Base-by-base conservation (phyloP, 768 basidiomycete genomes). In the Tylopilus plumbeoviolaceoides region DNA sequence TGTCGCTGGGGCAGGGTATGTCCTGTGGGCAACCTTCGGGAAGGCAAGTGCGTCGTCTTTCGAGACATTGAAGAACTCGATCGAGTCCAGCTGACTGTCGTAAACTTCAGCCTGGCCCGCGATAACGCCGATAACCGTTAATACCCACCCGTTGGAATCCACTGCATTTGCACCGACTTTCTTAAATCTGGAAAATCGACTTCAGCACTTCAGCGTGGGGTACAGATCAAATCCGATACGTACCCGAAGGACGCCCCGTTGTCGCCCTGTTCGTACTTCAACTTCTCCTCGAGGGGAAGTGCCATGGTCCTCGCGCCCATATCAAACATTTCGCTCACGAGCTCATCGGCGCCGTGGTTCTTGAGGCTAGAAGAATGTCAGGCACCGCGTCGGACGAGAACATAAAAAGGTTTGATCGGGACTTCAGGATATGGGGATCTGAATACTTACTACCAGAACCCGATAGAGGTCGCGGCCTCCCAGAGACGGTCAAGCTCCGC, bases 21-120 rank as follows among this genome's bases (percentile, higher is more conserved):
- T 72, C 20, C 84, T 76, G 20, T 80, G 77, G 5, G 72, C 74
- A 18, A 75, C 68, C 0, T 64, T 55, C 0, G 86, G 87, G 70
- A 76, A 87, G 0, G 81, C 76, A 0, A 88, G 62, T 0, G 75
- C 83, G 57, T 89, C 87, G 60, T 89, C 85, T 61, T 85, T 85
- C 0, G 85, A 72, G 30, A 87, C 66, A 59, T 86, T 86, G 53
- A 87, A 71, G 65, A 85, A 85, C 60, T 87, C 83, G 4, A 77
- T 74, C 0, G 73, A 75, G 60, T 87, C 85, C 17, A 36, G 1
- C 6, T 27, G 47, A 3, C 59, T 62, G n/a, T 18, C 36, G n/a
- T 38, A 18, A 18, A 8, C n/a, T 9, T 38, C 12, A n/a, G 36
- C 18, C 36, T n/a, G 7, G 17, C 36, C 36, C 8, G n/a, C n/a